phyloP scores from a whole-genome alignment of 2,329 filamentous ascomycete species.

The Neoascochyta sp. region DNA sequence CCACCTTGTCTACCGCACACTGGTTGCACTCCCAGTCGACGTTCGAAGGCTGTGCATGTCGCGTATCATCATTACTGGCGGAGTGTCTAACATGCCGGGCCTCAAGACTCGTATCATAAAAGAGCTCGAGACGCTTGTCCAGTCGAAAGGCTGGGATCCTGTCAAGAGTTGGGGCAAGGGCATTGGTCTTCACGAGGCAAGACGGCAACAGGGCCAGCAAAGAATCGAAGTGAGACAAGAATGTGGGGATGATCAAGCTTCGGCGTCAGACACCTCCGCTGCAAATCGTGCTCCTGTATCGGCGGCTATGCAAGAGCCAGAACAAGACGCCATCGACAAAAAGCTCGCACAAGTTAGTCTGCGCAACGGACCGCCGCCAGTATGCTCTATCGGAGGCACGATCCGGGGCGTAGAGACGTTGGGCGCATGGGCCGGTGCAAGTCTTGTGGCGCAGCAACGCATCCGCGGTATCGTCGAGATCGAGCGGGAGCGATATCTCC shows the following conservation, averaged over 20 bases:
- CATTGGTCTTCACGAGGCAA: constrained; percentile 30
- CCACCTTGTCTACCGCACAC: constrained; percentile 68
- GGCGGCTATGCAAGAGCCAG: constrained; percentile 46
- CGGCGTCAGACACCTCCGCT: constrained; percentile 16
- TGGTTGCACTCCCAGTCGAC: constrained; percentile 75
- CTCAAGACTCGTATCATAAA: constrained; percentile 72
- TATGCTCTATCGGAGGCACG: constrained; percentile 50
- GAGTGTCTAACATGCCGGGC: constrained; percentile 73
- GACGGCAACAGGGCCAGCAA: constrained; percentile 21
- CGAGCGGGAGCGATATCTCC: constrained; percentile 68
- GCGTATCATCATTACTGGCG: constrained; percentile 81
- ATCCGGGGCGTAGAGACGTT: constrained; percentile 66
- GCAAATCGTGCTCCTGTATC: constrained; percentile 11
- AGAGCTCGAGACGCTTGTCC: constrained; percentile 66
- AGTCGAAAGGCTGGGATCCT: constrained; percentile 70
- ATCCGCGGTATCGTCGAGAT: constrained; percentile 66
- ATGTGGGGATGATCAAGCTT: constrained; percentile 16
- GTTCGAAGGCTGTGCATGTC: constrained; percentile 82
- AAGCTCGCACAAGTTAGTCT: constrained; percentile 52
- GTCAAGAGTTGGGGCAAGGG: constrained; percentile 67
- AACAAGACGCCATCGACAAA: constrained; percentile 57
- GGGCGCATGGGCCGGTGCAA: constrained; percentile 72
- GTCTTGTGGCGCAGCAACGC: constrained; percentile 64
- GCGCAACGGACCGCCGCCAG: constrained; percentile 38
- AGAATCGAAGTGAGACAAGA: constrained; percentile 18